Base-by-base conservation (phyloP, 2,329 filamentous ascomycete genomes). In the Samsoniella hepiali region DNA sequence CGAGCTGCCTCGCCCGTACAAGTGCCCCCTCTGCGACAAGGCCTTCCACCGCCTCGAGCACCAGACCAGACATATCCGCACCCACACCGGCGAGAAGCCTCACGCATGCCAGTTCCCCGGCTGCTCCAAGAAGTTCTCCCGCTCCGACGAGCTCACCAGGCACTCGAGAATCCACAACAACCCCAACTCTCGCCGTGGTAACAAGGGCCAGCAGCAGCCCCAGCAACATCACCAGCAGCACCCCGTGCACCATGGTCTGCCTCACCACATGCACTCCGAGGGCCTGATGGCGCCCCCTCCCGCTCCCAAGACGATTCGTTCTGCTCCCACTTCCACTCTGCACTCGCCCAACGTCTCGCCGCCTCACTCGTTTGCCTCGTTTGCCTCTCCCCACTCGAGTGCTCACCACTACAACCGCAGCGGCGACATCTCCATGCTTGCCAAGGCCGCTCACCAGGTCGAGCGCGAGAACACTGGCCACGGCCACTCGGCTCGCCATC, bases 91-190 rank as follows among this genome's bases (percentile, higher is more conserved):
- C 72, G 94, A 99, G 82, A 99, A 98, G 84, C 94, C 94, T 55
- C 95, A 98, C 73, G 93, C 91, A 66, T 99, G 94, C 85, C 89
- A 91, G 75, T 97, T 94, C 73, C 93, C 92, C 4, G 93, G 93
- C 71, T 98, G 94, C 86, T 94, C 91, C 70, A 98, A 98, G 81
- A 91, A 94, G 72, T 98, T 99, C 81, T 96, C 91, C 68, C 89
- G 94, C 68, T 97, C 94, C 13, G 94, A 99, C 74, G 94, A 99
- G 79, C 84, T 99, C 70, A 99, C 95, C 66, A 89, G 94, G 66
- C 94, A 99, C 79, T 97, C 94, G 75, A 87, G 94, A 76, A 99
- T 99, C 80, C 94, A 99, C 85, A 97, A 91, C 86, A 99, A 98
- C 79, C 94, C 95, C 64, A 98, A 98, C 83, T 97, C 93, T 64